These are phyloP conservation scores for Wickerhamomyces sp. DNA, from an alignment of 1,139 yeast genomes.

Conservation along the genomic window DNA sequence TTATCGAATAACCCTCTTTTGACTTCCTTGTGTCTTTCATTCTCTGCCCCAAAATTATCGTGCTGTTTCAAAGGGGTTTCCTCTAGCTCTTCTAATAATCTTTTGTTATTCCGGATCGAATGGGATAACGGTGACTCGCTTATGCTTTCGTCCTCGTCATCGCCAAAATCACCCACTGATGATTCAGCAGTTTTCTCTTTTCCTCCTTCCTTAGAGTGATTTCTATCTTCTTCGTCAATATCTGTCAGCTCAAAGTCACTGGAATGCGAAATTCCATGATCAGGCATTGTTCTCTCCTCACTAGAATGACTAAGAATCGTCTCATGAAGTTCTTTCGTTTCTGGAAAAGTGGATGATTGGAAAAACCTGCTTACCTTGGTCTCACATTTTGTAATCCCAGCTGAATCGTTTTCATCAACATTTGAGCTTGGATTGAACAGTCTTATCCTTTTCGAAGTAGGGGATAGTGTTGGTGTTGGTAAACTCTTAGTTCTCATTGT, in stretches of 20 bases:
- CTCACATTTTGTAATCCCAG: neutral
- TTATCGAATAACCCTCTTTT: slow-evolving; percentile 11
- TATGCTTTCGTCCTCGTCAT: neutral
- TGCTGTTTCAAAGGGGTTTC: neutral
- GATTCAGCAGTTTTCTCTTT: neutral
- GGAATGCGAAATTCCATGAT: slow-evolving; percentile 5
- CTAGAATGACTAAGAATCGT: neutral
- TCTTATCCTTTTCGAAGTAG: slow-evolving; percentile 20
- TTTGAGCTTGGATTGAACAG: slow-evolving; percentile 3
- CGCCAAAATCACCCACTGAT: no score
- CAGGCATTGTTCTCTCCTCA: no score
- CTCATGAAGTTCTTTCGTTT: neutral
- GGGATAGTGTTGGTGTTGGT: slow-evolving; percentile 13
- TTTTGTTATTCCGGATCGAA: neutral
- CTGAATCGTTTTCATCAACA: slow-evolving; percentile 10
- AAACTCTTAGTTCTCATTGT: neutral
- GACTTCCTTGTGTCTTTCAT: neutral
- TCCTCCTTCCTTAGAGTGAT: neutral
- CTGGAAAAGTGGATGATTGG: slow-evolving; percentile 25
- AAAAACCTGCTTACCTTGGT: slow-evolving; percentile 16
- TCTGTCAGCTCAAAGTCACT: slow-evolving; percentile 26
- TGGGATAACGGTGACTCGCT: neutral
- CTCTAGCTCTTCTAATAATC: neutral
- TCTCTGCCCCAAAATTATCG: neutral
- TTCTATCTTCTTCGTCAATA: slow-evolving; percentile 15